Evolutionary conservation across 352 stramenopile genomes (phyloP), one percentile per base, ranked within the genome.

Genomic region (Phytopythium chamaehyphon): DNA sequence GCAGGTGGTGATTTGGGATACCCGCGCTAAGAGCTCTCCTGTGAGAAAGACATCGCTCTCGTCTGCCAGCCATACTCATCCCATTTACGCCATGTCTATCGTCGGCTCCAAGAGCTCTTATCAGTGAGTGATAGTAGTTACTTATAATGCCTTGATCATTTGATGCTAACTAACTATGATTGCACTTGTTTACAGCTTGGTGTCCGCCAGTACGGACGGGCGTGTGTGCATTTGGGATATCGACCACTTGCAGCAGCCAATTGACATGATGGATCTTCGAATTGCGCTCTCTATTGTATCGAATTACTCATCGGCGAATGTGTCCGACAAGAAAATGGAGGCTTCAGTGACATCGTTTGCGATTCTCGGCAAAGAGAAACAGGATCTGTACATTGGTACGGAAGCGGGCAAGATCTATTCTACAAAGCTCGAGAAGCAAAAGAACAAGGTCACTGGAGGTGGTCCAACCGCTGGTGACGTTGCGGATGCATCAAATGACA

Each of bases 1-100:
- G 8, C 84, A 95, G 40, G 81, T 94, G 45, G 86, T 95, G 37
- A 63, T 93, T 24, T 96, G 86, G 86, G 86, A 96, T 39, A 90
- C 83, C 0, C 78, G 86, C 33, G 84, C 86, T 3, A 95, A 93
- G 64, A 70, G 61, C 12, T 72, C 79, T 12, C 86, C 86, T 0
- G 84, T 96, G 47, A 80, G 93, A 40, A 93, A 93, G 56, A 96
- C 83, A 4, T 83, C 76, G 44, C 59, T 95, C 21, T 91, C 83
- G 26, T 71, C 81, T 14, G 80, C 75, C 28, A 88, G 80, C 50
- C 86, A 96, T 55, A 95, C 83, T 23, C 86, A 96, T 47, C 86
- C 86, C 19, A 92, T 96, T 51, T 96, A 95, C 57, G 71, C 82
- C 2, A 93, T 96, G 78, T 62, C 70, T 35, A 66, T 96, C 47